Evolutionary conservation across 2,329 filamentous ascomycete genomes (phyloP).

Genomic region (Didymella arachidicola): DNA sequence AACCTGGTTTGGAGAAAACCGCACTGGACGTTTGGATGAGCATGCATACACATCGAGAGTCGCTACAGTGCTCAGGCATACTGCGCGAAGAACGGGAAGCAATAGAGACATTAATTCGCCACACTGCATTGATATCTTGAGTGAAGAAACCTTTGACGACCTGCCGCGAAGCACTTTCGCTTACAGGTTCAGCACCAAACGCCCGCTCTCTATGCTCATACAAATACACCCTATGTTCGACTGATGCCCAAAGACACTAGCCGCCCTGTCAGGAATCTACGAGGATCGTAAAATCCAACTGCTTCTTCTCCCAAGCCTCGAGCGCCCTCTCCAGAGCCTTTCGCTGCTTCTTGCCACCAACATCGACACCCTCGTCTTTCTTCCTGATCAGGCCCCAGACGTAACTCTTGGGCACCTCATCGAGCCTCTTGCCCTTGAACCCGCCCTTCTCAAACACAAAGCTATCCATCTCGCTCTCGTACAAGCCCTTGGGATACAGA

Average conservation of each 20-base stretch:
- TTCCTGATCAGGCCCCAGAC: slow-evolving; percentile 12
- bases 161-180: slow-evolving; percentile 22
- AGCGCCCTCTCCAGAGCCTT: slow-evolving; percentile 10
- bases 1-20: slow-evolving; percentile 8
- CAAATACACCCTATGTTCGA: background rate
- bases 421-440: slow-evolving; percentile 15
- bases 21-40: slow-evolving; percentile 11
- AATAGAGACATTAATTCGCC: background rate
- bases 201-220: slow-evolving; percentile 3
- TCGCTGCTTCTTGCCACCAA: slow-evolving; percentile 6
- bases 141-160: background rate
- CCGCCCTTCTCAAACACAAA: slow-evolving; percentile 15
- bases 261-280: background rate
- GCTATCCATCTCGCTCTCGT: slow-evolving; percentile 14
- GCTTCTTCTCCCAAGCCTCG: slow-evolving; percentile 13
- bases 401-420: slow-evolving; percentile 17
- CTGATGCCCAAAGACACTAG: background rate
- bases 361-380: background rate
- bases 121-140: background rate
- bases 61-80: background rate
- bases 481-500: slow-evolving; percentile 15
- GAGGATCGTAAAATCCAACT: slow-evolving; percentile 10
- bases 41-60: background rate
- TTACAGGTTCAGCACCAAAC: slow-evolving; percentile 4
- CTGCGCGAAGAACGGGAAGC: background rate